These are phyloP conservation scores for Picochlorum sp. DNA, from an alignment of 139 green algal species.

Conservation along the genomic window DNA sequence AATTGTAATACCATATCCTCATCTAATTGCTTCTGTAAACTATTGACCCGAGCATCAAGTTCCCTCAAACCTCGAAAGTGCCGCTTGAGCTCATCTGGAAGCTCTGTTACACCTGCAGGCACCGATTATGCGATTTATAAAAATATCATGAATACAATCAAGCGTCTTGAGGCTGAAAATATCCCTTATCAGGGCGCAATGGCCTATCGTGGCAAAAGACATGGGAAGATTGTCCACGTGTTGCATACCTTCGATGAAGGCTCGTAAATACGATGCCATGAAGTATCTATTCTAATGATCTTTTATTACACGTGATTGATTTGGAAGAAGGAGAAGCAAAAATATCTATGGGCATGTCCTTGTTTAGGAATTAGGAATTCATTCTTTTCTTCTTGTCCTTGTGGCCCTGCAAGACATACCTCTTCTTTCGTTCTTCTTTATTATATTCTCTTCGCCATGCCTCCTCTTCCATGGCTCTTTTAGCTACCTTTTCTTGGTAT, in stretches of 20 bases:
- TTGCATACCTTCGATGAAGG: conserved; percentile 40
- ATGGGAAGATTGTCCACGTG: neutral
- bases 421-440: conserved; percentile 62
- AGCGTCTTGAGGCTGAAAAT: neutral
- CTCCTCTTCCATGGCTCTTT: conserved; percentile 44
- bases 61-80: conserved; percentile 53
- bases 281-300: neutral
- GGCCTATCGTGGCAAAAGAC: too few species aligned
- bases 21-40: conserved; percentile 41
- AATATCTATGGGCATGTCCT: too few species aligned
- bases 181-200: too few species aligned
- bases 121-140: neutral
- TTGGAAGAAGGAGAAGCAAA: too few species aligned
- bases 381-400: conserved; percentile 35
- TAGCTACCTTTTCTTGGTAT: conserved; percentile 29
- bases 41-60: conserved; percentile 40
- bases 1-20: conserved; percentile 31
- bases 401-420: conserved; percentile 45
- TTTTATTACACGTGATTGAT: too few species aligned
- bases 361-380: neutral
- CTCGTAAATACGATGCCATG: conserved; percentile 42
- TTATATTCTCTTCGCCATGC: conserved; percentile 35
- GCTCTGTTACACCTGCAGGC: conserved; percentile 28
- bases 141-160: neutral
- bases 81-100: conserved; percentile 51